Conservation (phyloP, 306 rosid genomes). For the Dalbergia cultrata region DNA sequence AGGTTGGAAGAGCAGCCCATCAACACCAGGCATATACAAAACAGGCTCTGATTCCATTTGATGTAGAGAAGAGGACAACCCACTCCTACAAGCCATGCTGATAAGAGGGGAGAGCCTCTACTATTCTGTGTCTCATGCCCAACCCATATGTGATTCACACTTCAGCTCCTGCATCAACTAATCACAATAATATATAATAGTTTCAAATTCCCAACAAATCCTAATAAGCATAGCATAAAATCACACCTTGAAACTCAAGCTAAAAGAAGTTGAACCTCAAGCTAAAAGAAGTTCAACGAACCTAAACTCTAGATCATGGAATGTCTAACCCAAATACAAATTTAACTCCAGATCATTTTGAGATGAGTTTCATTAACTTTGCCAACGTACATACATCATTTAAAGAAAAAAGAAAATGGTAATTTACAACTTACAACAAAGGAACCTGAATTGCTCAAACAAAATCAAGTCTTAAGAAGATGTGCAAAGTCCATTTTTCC, state of each 20-base stretch:
- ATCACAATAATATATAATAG: constrained; percentile 34
- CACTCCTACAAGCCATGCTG: constrained; percentile 8
- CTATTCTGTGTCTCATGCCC: constrained; percentile 27
- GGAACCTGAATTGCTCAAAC: constrained; percentile 21
- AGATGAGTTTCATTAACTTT: constrained; percentile 12
- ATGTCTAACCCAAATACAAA: constrained; percentile 12
- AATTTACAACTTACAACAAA: not conserved
- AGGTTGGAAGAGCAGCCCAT: constrained; percentile 35
- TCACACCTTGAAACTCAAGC: constrained; percentile 34
- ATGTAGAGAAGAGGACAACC: constrained; percentile 22
- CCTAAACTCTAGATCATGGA: constrained; percentile 16
- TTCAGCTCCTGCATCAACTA: constrained; percentile 35
- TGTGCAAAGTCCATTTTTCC: not conserved
- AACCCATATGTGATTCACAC: constrained; percentile 12
- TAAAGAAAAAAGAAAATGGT: not conserved
- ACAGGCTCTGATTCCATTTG: constrained; percentile 16
- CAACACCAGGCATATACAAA: constrained; percentile 14
- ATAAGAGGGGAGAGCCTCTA: constrained; percentile 3
- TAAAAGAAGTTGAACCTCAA: constrained; percentile 31
- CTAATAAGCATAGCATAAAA: constrained; percentile 19
- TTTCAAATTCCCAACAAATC: constrained; percentile 29
- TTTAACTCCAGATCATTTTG: constrained; percentile 1
- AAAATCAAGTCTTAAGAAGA: constrained; percentile 12
- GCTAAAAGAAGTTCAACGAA: constrained; percentile 19
- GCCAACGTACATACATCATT: not conserved